Evolutionary conservation across 352 stramenopile genomes (phyloP).

Genomic region (Pilasporangium apinafurcum): DNA sequence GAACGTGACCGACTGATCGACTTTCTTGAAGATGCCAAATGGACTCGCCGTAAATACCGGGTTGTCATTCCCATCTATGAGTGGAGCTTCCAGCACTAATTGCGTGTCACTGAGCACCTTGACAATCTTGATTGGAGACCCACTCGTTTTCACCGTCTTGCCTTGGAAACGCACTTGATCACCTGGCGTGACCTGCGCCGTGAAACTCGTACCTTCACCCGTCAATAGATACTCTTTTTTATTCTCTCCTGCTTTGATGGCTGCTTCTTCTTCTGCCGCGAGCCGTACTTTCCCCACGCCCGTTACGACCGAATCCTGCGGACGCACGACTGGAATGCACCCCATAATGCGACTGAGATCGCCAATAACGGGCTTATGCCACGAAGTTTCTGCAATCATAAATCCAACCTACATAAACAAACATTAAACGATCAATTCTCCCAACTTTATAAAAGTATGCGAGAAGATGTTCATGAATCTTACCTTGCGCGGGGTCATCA

Average conservation of each 20-base stretch:
- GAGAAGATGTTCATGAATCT: background rate
- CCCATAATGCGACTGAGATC: constrained; percentile 93
- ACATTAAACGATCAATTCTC: too few relatives aligned
- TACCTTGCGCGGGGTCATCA: constrained; percentile 91
- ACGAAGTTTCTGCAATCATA: constrained; percentile 97
- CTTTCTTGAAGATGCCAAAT: constrained; percentile 89
- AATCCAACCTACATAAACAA: constrained; percentile 81
- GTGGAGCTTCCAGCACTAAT: constrained; percentile 45
- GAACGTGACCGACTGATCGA: constrained; percentile 92
- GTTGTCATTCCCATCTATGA: constrained; percentile 28
- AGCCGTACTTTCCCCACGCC: constrained; percentile 71
- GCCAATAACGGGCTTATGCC: constrained; percentile 91
- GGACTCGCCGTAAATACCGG: constrained; percentile 25
- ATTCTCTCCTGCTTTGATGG: constrained; percentile 13
- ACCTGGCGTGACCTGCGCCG: constrained; percentile 62
- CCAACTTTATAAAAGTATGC: background rate
- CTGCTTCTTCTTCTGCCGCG: constrained; percentile 14
- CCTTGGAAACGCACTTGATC: constrained; percentile 78
- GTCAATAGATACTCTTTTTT: constrained; percentile 38
- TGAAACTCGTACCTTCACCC: constrained; percentile 69
- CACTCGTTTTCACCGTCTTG: constrained; percentile 74
- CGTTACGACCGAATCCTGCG: constrained; percentile 87
- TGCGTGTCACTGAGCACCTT: constrained; percentile 85
- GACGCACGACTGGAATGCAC: constrained; percentile 95
- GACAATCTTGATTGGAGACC: constrained; percentile 77